Base-by-base conservation (phyloP, 257 asterid species). In the Osmanthus fragrans region DNA sequence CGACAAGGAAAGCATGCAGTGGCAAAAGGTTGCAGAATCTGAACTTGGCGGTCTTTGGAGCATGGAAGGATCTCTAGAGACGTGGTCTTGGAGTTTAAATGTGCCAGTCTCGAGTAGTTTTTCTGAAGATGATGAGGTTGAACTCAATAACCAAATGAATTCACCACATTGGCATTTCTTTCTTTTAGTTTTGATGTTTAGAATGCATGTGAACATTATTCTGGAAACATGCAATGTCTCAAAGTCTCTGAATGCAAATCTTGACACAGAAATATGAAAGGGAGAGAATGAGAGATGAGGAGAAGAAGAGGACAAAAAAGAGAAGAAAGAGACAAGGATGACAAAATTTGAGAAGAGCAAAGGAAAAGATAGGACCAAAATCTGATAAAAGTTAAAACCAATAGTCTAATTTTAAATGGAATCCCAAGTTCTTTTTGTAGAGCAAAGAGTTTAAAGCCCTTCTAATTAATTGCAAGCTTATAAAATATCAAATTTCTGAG, bases 61-160 rank as follows among this genome's bases (percentile, higher is more conserved):
- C 91, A 92, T 85, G 97, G 98, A 92, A 75, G 99, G 99, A 85
- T 93, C 98, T 75, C 92, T 93, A 7, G 98, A 96, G 86, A 96
- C 98, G 16, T 96, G 99, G 99, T 93, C 99, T 79, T 96, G 99
- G 98, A 96, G 99, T 86, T 85, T 96, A 84, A 96, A 96, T 66
- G 99, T 96, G 81, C 98, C 97, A 70, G 96, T 95, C 56, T 82
- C 89, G 79, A 95, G 96, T 85, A 95, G 97, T 86, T 96, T 96
- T 80, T 92, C 97, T 58, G 91, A 88, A 82, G 96, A 92, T 36
- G 96, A 92, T 84, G 97, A 90, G 98, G 98, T 94, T 94, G 86
- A 84, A 79, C 74, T 21, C 36, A 69, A 63, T 68, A 78, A 70
- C 47, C 84, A 67, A 64, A 75, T 45, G 54, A 40, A 27, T 71